Evolutionary conservation across 768 basidiomycete genomes (phyloP), one percentile per base, ranked within the genome.

Genomic region (Tephrocybe sp.): DNA sequence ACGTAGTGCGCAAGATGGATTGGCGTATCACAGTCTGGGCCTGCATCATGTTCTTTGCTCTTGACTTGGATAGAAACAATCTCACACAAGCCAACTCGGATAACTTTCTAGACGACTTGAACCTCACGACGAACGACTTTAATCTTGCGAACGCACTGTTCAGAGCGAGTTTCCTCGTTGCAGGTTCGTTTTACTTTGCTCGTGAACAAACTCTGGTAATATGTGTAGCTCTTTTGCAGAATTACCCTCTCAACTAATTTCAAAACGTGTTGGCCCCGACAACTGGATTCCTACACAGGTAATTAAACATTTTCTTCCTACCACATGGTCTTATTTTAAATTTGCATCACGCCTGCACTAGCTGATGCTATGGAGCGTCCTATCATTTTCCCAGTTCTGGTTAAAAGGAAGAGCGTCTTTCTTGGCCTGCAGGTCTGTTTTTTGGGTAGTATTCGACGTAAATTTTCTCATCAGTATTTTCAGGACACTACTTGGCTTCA

Each of bases 21-120:
- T 60, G 70, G 48, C 72, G 77, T 26, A 79, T 89, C 56, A 79
- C 82, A 70, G 58, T 81, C 3, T 83, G 80, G 81, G 79, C 82
- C 3, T 74, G 68, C 43, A 66, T 83, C 55, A 85, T 84, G 83
- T 86, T 87, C 68, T 83, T 83, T 55, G 67, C 73, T 18, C 66
- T 85, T 25, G 80, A 83, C 55, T 57, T 84, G 43, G 84, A 85
- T 58, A 69, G 85, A 23, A 72, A 70, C 44, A 88, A 86, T 61
- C 71, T 87, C 26, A 76, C 77, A 0, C 83, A 83, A 62, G 86
- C 86, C 26, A 85, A 86, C 54, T 77, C 83, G 1, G 85, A 87
- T 64, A 86, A 85, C 63, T 80, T 89, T 57, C 66, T 88, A n/a
- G 53, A 68, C 2, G 84, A 88, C 58, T 72, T 88, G 7, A 62